phyloP scores from a whole-genome alignment of 139 green algal species.

The Asterochloris erici region DNA sequence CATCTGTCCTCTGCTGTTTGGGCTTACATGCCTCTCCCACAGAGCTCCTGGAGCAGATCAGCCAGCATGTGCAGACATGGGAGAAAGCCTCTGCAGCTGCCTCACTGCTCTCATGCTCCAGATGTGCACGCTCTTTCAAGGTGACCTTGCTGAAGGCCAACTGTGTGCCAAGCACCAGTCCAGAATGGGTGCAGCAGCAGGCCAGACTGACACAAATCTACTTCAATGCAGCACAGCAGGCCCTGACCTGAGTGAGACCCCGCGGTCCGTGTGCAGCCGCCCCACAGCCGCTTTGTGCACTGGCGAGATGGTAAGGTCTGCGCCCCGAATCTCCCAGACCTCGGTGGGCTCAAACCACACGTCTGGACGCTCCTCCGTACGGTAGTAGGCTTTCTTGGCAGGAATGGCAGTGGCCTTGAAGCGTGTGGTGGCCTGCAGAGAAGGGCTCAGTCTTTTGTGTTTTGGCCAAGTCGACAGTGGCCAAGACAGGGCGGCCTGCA shows the following conservation, averaged over 20 bases:
- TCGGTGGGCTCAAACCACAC: constrained; percentile 80
- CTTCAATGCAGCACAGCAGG: neutral
- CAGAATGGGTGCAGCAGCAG: neutral
- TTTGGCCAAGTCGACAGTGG: no score
- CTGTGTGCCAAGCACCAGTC: neutral
- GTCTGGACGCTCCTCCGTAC: constrained; percentile 50
- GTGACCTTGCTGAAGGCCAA: no score
- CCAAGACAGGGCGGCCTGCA: no score
- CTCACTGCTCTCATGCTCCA: no score
- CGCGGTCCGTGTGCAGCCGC: constrained; percentile 40
- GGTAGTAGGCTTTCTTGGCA: constrained; percentile 66
- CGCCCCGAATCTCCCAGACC: constrained; percentile 67
- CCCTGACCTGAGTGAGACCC: constrained; percentile 64
- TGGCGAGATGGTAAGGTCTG: constrained; percentile 75
- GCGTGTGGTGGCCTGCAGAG: constrained; percentile 22
- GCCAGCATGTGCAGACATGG: no score
- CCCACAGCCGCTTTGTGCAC: constrained; percentile 57
- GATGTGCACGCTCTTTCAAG: no score
- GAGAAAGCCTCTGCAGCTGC: no score
- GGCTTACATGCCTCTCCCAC: no score
- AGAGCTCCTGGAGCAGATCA: no score
- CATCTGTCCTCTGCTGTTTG: no score
- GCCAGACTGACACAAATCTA: neutral
- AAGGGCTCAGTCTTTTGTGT: no score
- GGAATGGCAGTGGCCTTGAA: constrained; percentile 23